phyloP scores from a whole-genome alignment of 2,329 filamentous ascomycete species.

The Curvularia eragrostidis region DNA sequence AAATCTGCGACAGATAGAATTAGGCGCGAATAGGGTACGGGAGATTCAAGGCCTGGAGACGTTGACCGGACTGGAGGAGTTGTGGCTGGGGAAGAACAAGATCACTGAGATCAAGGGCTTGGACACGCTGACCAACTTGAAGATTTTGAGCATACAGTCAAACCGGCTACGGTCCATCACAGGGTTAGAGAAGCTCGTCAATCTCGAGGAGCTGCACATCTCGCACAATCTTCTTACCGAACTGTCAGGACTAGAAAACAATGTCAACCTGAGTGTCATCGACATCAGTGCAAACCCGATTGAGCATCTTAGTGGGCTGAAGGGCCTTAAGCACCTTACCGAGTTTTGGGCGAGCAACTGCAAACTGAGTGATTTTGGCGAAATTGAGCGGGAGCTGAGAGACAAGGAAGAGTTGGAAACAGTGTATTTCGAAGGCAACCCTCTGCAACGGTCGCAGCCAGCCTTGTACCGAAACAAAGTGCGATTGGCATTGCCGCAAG shows the following conservation, averaged over 20 bases:
- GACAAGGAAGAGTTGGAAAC: constrained; percentile 84
- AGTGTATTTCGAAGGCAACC: constrained; percentile 96
- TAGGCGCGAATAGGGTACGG: constrained; percentile 90
- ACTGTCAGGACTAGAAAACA: constrained; percentile 68
- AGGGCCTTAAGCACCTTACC: constrained; percentile 73
- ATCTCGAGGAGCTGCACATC: constrained; percentile 92
- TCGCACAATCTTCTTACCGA: constrained; percentile 89
- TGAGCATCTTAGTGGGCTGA: constrained; percentile 73
- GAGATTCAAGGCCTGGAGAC: constrained; percentile 85
- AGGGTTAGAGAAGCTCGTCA: constrained; percentile 74
- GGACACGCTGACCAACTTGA: constrained; percentile 75
- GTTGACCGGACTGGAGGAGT: constrained; percentile 78
- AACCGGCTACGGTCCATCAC: constrained; percentile 85
- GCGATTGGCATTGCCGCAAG: constrained; percentile 80
- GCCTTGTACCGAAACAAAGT: constrained; percentile 95
- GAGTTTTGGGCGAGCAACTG: constrained; percentile 97
- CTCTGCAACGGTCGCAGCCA: constrained; percentile 78
- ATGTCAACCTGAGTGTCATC: constrained; percentile 69
- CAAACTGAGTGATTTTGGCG: constrained; percentile 76
- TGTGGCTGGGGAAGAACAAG: constrained; percentile 97
- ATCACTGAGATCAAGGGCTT: constrained; percentile 84
- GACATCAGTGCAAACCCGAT: constrained; percentile 92
- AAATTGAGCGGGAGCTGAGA: constrained; percentile 77
- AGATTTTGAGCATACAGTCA: constrained; percentile 91
- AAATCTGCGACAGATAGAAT: constrained; percentile 81